Percentiles rank a stretch among this genome's conserved stretches.
Conservation (phyloP, 2,329 filamentous ascomycete species). For the Ciborinia camelliae region DNA sequence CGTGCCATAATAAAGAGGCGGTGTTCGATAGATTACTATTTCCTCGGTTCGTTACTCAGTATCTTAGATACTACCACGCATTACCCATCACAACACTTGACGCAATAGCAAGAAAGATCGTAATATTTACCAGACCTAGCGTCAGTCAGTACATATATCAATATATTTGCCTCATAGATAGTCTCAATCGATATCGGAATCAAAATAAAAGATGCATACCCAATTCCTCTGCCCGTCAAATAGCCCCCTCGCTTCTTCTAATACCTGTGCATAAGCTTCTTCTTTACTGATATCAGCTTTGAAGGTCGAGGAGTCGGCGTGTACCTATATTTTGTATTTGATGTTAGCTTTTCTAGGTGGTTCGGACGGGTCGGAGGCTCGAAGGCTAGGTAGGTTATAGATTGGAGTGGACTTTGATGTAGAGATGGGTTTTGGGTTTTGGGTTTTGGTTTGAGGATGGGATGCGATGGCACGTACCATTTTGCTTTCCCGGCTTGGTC, state of each 20-base stretch:
- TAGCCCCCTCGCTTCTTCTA: slow-evolving; percentile 66
- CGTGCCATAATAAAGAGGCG: slow-evolving; percentile 75
- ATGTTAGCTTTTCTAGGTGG: background rate
- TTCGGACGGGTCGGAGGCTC: background rate
- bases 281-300: slow-evolving; percentile 62
- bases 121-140: slow-evolving; percentile 8
- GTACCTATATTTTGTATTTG: slow-evolving; percentile 38
- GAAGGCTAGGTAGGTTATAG: background rate
- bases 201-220: slow-evolving; percentile 53
- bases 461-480: background rate
- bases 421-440: no score
- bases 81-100: slow-evolving; percentile 15
- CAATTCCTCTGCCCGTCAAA: slow-evolving; percentile 75
- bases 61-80: background rate
- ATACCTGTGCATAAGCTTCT: slow-evolving; percentile 70
- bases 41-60: background rate
- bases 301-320: slow-evolving; percentile 78
- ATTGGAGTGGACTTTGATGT: background rate
- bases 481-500: background rate
- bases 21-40: slow-evolving; percentile 72
- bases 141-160: background rate
- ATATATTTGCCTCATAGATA: background rate
- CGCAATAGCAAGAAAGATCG: background rate
- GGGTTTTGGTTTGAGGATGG: no score
- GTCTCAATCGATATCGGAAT: no score